Conservation (phyloP, 2,329 filamentous ascomycete species). For the Diaporthe aspalathi region DNA sequence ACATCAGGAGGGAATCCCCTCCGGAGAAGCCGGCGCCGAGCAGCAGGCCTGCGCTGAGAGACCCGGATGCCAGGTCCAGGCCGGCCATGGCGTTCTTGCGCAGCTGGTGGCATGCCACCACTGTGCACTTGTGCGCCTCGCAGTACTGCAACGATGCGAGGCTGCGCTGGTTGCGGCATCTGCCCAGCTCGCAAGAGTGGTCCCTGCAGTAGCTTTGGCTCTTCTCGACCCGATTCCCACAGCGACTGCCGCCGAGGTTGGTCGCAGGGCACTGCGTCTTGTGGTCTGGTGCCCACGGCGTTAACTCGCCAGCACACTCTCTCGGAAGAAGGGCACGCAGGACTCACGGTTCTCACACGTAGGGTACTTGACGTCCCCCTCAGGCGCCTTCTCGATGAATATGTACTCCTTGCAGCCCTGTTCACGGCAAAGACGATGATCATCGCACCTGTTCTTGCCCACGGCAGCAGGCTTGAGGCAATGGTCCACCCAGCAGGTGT, state of each 20-base stretch:
- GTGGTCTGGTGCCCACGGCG: constrained; percentile 28
- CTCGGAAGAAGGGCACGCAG: neutral
- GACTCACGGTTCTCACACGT: constrained; percentile 33
- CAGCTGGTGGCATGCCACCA: constrained; percentile 39
- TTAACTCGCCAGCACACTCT: neutral
- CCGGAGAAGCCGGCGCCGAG: neutral
- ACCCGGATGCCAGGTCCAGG: neutral
- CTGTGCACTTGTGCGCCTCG: constrained; percentile 44
- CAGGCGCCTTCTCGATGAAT: constrained; percentile 26
- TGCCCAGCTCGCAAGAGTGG: constrained; percentile 38
- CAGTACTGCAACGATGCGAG: constrained; percentile 41
- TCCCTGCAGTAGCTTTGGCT: constrained; percentile 34
- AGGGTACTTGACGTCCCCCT: constrained; percentile 15
- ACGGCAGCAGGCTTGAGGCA: constrained; percentile 12
- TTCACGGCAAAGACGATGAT: constrained; percentile 20
- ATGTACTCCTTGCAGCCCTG: constrained; percentile 33
- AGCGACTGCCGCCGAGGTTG: constrained; percentile 23
- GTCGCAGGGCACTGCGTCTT: constrained; percentile 31
- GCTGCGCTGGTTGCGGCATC: constrained; percentile 34
- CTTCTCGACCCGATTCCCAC: constrained; percentile 21
- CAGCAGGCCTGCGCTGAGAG: constrained; percentile 9
- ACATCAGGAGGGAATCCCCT: neutral
- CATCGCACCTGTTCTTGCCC: constrained; percentile 25
- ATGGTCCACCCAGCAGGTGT: constrained; percentile 29
- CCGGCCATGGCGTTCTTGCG: constrained; percentile 32